Evolutionary conservation across 148 eudicot species (phyloP).

Genomic region (Euryodendron excelsum): DNA sequence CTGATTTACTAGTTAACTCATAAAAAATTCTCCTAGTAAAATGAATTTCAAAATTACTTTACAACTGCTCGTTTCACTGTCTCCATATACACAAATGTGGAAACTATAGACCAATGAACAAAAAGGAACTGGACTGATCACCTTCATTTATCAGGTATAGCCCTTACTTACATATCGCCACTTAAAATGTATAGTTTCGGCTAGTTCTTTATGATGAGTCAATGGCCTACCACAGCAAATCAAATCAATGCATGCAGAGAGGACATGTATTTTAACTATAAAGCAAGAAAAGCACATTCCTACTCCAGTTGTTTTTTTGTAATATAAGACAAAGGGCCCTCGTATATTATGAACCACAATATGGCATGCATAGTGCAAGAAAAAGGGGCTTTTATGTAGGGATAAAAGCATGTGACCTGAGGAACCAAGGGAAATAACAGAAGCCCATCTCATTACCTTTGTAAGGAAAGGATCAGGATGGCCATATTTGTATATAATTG

Average conservation of each 20-base stretch:
- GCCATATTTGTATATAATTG: conserved; percentile 30
- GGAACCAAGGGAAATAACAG: neutral
- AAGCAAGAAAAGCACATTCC: neutral
- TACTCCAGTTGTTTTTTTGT: neutral
- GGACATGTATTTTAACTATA: neutral
- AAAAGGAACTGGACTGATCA: neutral
- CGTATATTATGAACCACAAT: neutral
- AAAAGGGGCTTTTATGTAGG: no score
- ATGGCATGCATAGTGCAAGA: neutral
- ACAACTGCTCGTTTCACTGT: neutral
- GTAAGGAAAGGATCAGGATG: conserved; percentile 33
- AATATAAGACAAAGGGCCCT: neutral
- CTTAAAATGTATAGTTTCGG: no score
- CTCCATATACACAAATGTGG: neutral
- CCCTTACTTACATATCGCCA: no score
- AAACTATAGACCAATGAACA: neutral
- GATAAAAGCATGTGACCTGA: neutral
- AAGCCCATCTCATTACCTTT: conserved; percentile 18
- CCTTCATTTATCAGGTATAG: no score
- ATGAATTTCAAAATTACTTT: neutral
- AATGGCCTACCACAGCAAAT: neutral
- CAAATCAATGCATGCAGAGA: neutral
- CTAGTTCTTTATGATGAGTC: no score
- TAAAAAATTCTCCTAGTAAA: neutral
- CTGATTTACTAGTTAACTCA: neutral